Base-by-base conservation (phyloP, 2,329 filamentous ascomycete genomes). In the Cladophialophora chaetospira region DNA sequence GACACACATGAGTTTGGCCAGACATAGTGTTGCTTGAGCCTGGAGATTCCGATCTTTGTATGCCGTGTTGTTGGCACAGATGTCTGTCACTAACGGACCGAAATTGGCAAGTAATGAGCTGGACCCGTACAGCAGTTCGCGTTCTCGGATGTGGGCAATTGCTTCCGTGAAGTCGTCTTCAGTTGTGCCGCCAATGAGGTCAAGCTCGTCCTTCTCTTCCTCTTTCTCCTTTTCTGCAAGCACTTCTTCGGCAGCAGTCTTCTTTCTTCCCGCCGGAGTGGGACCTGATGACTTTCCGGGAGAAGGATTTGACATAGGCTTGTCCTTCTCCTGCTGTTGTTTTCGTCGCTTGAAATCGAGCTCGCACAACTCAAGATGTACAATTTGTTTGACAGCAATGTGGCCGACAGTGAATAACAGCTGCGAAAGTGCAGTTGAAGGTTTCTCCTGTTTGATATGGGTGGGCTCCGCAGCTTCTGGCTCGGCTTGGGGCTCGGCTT, bases 1-100 rank as follows among this genome's bases (percentile, higher is more conserved):
- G 38, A 99, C 92, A 69, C 95, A 99, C 95, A 99, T 99, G 59
- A 99, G 84, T 78, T 99, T 99, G 3, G 93, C 93, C 68, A 99
- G 82, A 70, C 94, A 99, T 6, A 99, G 79, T 0, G 94, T 96
- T 9, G 94, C 92, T 36, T 95, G 90, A 19, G 91, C 91, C 74
- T 99, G 94, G 9, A 99, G 83, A 55, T 90, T 91, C 62, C 88
- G 87, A 74, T 97, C 91, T 55, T 87, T 86, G 75, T 97, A 97
- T 0, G 87, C 86, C 4, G 91, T 96, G 74, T 96, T 97, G 74
- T 95, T 95, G 63, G 89, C 88, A 75, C 94, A 97, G 55, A 99
- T 90, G 70, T 99, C 94, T 9, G 89, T 86, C 3, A 96, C 94
- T 54, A 99, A 76, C 5, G 92, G 91, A 0, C 94, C 95, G 68